Evolutionary conservation across 2,329 filamentous ascomycete genomes (phyloP).

Genomic region (Trichoderma asperellum): DNA sequence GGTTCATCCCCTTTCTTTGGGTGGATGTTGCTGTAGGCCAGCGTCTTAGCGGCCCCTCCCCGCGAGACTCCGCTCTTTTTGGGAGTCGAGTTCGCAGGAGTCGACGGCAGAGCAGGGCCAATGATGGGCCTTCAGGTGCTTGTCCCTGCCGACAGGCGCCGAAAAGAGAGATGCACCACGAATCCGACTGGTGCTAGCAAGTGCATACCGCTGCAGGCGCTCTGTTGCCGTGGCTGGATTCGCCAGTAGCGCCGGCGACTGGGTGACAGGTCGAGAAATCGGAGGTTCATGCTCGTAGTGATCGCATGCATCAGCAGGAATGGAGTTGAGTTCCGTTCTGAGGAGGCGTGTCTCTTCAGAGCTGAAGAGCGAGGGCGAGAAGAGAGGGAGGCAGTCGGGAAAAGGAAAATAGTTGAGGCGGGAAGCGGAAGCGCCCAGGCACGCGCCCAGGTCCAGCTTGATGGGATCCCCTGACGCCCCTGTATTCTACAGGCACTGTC

Average conservation of each 20-base stretch:
- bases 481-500: slow-evolving; percentile 20
- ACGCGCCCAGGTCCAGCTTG: not conserved
- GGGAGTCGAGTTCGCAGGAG: slow-evolving; percentile 7
- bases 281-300: not conserved
- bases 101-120: not conserved
- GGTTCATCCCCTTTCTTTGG: slow-evolving; percentile 27
- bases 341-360: slow-evolving; percentile 1
- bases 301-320: slow-evolving; percentile 5
- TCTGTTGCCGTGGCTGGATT: not conserved
- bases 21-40: not conserved
- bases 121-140: not conserved
- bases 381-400: not conserved
- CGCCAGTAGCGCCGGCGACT: not conserved
- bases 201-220: slow-evolving; percentile 9
- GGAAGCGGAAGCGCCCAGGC: not conserved
- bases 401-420: slow-evolving; percentile 20
- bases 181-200: not conserved
- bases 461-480: slow-evolving; percentile 20
- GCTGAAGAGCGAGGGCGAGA: not conserved
- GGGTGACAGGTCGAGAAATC: not conserved
- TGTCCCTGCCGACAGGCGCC: not conserved
- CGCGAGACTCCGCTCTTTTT: slow-evolving; percentile 20
- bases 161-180: not conserved
- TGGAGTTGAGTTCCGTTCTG: slow-evolving; percentile 17
- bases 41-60: slow-evolving; percentile 9